Evolutionary conservation across 805 yeast species (phyloP), one percentile per base, ranked within the genome.

Genomic region (Wickerhamiella spandovensis): DNA sequence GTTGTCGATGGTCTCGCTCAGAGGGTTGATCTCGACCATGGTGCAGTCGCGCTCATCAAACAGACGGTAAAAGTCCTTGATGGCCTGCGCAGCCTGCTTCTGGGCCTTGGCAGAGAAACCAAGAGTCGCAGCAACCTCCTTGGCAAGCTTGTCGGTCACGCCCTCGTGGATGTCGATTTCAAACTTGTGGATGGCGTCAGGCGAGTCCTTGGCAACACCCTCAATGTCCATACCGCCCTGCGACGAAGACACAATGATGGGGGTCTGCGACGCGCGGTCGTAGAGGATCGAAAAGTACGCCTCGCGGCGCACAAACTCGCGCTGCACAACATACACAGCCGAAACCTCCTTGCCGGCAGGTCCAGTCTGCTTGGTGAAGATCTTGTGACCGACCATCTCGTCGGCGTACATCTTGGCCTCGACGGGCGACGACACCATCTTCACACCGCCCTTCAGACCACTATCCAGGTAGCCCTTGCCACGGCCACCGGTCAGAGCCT

Each of bases 141-240:
- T 62, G 49, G 96, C 96, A 60, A 81, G 73, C 56, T 72, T 75
- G 60, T 80, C 84, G 58, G 90, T 79, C 64, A 92, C 84, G 65
- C 96, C 97, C 50, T 71, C 70, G 53, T 81, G 76, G 61, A 86
- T 75, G 60, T 83, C 81, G 53, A 92, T 79, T 57, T 83, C 75
- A 77, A 81, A 87, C 58, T 90, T 81, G 72, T 86, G 82, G 73
- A 92, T 92, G 59, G 95, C 95, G 51, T 78, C 79, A 49, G 99
- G 99, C 69, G 78, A 82, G 61, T 76, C 79, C 59, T 81, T 82
- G 54, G 98, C 99, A 60, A 92, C 97, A 68, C 95, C 95, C 76
- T 92, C 99, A 64, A 92, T 92, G 73, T 92, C 96, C 95, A 92
- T 89, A 75, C 99, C 99, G 74, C 99, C 99, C 73, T 92, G 92